These are phyloP conservation scores for Exophiala lecanii-corni DNA, from an alignment of 2,329 filamentous ascomycete genomes.

Conservation along the genomic window DNA sequence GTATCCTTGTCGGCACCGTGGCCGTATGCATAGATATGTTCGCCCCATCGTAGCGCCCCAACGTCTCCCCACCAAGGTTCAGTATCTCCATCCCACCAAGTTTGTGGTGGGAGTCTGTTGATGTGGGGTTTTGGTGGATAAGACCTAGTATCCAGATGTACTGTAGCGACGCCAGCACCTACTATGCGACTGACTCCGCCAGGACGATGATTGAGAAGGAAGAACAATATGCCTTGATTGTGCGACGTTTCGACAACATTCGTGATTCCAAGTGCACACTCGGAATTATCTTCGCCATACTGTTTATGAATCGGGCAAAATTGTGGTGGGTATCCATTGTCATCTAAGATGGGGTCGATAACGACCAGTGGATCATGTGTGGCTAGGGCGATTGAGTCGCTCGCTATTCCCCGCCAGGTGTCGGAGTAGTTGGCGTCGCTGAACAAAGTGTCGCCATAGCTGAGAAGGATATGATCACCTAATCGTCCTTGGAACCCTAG, in stretches of 20 bases:
- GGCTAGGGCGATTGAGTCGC: conserved; percentile 26
- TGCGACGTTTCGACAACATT: conserved; percentile 25
- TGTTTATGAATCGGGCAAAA: conserved; percentile 22
- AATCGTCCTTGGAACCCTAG: conserved; percentile 26
- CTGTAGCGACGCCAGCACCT: conserved; percentile 25
- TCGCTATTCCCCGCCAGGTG: conserved; percentile 27
- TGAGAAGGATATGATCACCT: conserved; percentile 23
- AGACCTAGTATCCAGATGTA: conserved; percentile 17
- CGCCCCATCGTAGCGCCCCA: conserved; percentile 20
- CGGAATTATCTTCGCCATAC: conserved; percentile 21
- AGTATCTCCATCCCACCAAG: conserved; percentile 26
- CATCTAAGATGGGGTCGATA: conserved; percentile 21
- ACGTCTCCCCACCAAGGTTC: conserved; percentile 29
- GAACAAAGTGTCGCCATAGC: conserved; percentile 28
- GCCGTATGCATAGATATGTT: conserved; percentile 27
- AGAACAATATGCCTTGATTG: conserved; percentile 24
- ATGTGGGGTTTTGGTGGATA: conserved; percentile 20
- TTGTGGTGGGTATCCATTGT: conserved; percentile 24
- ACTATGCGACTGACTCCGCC: conserved; percentile 24
- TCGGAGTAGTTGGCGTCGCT: conserved; percentile 23
- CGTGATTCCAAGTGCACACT: conserved; percentile 25
- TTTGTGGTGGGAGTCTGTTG: conserved; percentile 17
- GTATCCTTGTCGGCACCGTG: conserved; percentile 20
- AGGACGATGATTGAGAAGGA: conserved; percentile 28
- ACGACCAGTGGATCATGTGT: conserved; percentile 25